Percentiles rank a stretch among this genome's conserved stretches.
Conservation (phyloP, 2,329 filamentous ascomycete species). For the Catunica adiposa region DNA sequence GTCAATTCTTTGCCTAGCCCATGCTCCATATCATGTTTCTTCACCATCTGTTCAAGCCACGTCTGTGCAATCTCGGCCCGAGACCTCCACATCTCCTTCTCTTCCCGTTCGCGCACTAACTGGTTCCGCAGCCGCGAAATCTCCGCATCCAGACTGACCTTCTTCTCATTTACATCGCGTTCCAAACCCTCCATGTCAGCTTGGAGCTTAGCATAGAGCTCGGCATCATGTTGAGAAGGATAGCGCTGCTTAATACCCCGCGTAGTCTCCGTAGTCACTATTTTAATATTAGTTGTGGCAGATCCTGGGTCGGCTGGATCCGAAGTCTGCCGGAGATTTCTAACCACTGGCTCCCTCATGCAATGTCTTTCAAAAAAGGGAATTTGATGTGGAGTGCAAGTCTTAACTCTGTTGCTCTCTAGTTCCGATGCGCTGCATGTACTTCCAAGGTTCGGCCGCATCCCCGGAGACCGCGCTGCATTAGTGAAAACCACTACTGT, state of each 20-base stretch:
- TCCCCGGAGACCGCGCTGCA: neutral
- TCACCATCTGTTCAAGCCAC: constrained; percentile 29
- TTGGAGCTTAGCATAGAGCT: neutral
- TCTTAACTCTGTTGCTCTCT: neutral
- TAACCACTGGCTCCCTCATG: no score
- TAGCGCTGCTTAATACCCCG: neutral
- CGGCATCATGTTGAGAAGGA: neutral
- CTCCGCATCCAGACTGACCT: neutral
- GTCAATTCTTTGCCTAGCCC: constrained; percentile 9
- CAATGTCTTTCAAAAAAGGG: no score
- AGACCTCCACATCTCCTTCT: constrained; percentile 34
- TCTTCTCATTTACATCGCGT: neutral
- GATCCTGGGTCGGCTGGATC: neutral
- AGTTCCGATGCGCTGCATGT: neutral
- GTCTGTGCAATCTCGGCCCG: constrained; percentile 40
- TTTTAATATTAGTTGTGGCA: neutral
- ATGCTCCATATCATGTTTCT: constrained; percentile 22
- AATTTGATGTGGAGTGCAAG: no score
- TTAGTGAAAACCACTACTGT: constrained; percentile 1
- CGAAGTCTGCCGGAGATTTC: neutral
- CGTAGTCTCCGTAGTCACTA: neutral
- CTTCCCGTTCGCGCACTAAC: constrained; percentile 16
- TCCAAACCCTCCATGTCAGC: neutral
- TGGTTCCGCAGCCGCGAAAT: constrained; percentile 3
- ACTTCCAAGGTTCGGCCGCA: neutral